Conservation (phyloP, 768 basidiomycete species). For the Suillus brevipes region DNA sequence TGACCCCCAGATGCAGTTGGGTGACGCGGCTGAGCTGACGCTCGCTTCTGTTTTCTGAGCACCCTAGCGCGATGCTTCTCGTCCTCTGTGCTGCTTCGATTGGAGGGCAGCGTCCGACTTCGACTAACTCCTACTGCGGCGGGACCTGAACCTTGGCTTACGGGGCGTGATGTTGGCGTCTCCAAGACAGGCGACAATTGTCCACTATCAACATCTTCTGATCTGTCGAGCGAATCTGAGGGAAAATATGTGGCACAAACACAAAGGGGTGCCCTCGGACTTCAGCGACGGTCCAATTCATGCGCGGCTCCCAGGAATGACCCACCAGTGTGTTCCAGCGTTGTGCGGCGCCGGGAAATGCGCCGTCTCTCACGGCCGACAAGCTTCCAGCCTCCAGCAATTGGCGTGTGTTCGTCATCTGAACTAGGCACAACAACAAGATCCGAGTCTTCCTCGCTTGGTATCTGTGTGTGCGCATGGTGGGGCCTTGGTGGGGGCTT, state of each 20-base stretch:
- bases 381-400: slow-evolving; percentile 55
- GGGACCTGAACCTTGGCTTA: slow-evolving; percentile 29
- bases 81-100: slow-evolving; percentile 31
- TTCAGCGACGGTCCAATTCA: slow-evolving; percentile 31
- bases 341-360: slow-evolving; percentile 58
- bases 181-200: slow-evolving; percentile 53
- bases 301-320: slow-evolving; percentile 33
- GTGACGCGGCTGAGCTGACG: slow-evolving; percentile 38
- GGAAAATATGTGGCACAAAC: slow-evolving; percentile 15
- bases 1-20: slow-evolving; percentile 5
- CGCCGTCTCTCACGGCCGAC: slow-evolving; percentile 42
- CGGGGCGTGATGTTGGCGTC: slow-evolving; percentile 34
- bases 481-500: slow-evolving; percentile 20
- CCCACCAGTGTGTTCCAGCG: slow-evolving; percentile 44
- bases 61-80: slow-evolving; percentile 41
- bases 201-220: slow-evolving; percentile 29
- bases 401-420: slow-evolving; percentile 48
- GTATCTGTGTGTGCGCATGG: slow-evolving; percentile 10
- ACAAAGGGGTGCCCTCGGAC: slow-evolving; percentile 7
- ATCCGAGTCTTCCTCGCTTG: slow-evolving; percentile 46
- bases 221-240: slow-evolving; percentile 21
- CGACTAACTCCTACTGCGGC: slow-evolving; percentile 46
- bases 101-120: slow-evolving; percentile 63
- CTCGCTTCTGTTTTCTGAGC: slow-evolving; percentile 53
- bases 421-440: slow-evolving; percentile 43